phyloP scores from a whole-genome alignment of 208 protist genomes.

The Leptomonas pyrrhocoris region DNA sequence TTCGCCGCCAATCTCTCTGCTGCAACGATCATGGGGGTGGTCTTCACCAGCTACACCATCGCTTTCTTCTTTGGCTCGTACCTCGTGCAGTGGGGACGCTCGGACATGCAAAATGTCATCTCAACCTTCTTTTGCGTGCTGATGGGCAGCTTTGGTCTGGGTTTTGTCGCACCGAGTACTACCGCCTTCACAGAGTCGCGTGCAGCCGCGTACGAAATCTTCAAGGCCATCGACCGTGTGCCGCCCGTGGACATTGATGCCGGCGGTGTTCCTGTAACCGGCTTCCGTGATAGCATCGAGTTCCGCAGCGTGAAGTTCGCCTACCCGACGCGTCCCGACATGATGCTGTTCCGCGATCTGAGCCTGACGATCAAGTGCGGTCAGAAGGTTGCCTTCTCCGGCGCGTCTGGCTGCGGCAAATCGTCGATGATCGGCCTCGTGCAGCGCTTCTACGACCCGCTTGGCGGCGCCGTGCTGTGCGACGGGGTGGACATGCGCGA shows the following conservation, averaged over 20 bases:
- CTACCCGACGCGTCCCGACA: conserved; percentile 61
- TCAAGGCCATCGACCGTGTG: conserved; percentile 75
- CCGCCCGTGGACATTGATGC: conserved; percentile 55
- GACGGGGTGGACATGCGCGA: conserved; percentile 57
- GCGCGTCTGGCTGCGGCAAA: conserved; percentile 85
- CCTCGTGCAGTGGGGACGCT: conserved; percentile 64
- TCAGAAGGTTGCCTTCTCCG: conserved; percentile 72
- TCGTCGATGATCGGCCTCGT: conserved; percentile 84
- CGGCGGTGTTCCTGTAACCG: conserved; percentile 42
- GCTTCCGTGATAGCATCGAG: conserved; percentile 45
- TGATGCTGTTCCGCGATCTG: conserved; percentile 48
- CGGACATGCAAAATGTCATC: conserved; percentile 53
- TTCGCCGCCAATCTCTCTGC: conserved; percentile 43
- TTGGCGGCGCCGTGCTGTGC: conserved; percentile 63
- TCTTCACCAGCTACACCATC: conserved; percentile 61
- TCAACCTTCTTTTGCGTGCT: conserved; percentile 49
- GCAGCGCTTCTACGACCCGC: conserved; percentile 75
- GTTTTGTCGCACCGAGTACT: conserved; percentile 50
- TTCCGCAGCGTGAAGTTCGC: conserved; percentile 60
- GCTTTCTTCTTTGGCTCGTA: conserved; percentile 73
- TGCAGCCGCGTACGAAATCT: conserved; percentile 46
- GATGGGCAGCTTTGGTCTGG: conserved; percentile 64
- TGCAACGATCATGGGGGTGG: conserved; percentile 41
- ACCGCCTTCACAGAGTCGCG: conserved; percentile 51
- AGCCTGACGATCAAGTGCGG: conserved; percentile 41